phyloP scores from a whole-genome alignment of 176 grass and related monocot species.

The Alloteropsis semialata region DNA sequence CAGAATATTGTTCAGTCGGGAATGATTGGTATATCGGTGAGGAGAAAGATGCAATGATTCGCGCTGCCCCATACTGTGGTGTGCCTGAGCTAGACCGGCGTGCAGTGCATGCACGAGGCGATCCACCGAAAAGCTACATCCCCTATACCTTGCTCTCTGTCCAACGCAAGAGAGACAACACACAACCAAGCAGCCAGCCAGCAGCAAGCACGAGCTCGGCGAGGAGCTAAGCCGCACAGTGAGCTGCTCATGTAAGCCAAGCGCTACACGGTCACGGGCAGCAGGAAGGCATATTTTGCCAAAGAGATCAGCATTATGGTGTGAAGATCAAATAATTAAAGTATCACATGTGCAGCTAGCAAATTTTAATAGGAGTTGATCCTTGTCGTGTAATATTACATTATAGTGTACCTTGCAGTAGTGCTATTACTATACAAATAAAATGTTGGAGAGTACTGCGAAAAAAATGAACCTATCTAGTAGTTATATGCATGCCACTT shows the following conservation, averaged over 20 bases:
- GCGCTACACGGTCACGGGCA: conserved; percentile 19
- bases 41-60: conserved; percentile 14
- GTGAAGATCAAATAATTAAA: background rate
- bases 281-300: background rate
- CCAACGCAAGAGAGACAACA: background rate
- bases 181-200: background rate
- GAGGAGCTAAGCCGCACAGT: conserved; percentile 10
- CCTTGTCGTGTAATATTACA: background rate
- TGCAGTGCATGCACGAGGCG: background rate
- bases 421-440: background rate
- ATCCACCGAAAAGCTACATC: conserved; percentile 19
- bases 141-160: background rate
- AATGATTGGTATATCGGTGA: background rate
- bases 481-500: background rate
- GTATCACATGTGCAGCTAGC: background rate
- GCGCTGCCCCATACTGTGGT: conserved; percentile 8
- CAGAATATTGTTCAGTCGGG: background rate
- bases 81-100: background rate
- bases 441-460: background rate
- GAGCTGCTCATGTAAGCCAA: conserved; percentile 33
- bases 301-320: background rate
- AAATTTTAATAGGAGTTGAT: background rate
- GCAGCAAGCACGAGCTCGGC: conserved; percentile 23
- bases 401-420: background rate
- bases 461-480: background rate